Base-by-base conservation (phyloP, 73 alveolate genomes). In the Blepharisma japonicum region DNA sequence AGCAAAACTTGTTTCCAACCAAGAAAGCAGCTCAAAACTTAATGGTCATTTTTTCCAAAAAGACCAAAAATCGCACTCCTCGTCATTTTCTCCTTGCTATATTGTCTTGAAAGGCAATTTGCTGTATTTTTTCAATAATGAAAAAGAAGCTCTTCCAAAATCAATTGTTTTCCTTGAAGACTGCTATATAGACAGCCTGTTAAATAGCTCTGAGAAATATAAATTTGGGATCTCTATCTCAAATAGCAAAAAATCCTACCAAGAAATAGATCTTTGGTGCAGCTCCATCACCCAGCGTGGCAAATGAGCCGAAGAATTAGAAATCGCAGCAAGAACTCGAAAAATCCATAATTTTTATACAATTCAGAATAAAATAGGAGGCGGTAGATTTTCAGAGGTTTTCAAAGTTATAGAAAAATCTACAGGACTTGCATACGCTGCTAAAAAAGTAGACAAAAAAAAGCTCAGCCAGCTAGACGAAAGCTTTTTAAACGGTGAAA, bases 401-500 rank as follows among this genome's bases (percentile, higher is more conserved):
- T 70, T 14, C 5, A 18, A 14, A 8, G 23, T 72, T 5, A 70
- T 20, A 0, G 66, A 47, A 45, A 18, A 70, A 8, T 11, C 39
- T 2, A n/a, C 56, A 7, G 11, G n/a, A 7, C 11, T 14, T 9
- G 46, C 0, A 45, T 39, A 20, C 4, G 80, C 80, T 14, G 80
- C 27, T 4, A 70, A 70, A 45, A 54, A 14, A 18, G 27, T 70
- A 23, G 61, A 25, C 38, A 70, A 70, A 45, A 9, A 18, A 45
- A 70, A 39, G 46, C 80, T 70, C 4, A 14, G 32, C 3, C 32
- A 18, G 11, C 20, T 39, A 0, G 80, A 70, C 23, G n/a, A 45
- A n/a, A 54, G 27, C 14, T 45, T 70, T n/a, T n/a, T 47, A 38
- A 2, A 0, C 2, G 4, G 66, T 11, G 91, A 84, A 80, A 81